Evolutionary conservation across 495 filamentous ascomycete genomes (phyloP).

Genomic region (Penicillium macrosclerotiorum): DNA sequence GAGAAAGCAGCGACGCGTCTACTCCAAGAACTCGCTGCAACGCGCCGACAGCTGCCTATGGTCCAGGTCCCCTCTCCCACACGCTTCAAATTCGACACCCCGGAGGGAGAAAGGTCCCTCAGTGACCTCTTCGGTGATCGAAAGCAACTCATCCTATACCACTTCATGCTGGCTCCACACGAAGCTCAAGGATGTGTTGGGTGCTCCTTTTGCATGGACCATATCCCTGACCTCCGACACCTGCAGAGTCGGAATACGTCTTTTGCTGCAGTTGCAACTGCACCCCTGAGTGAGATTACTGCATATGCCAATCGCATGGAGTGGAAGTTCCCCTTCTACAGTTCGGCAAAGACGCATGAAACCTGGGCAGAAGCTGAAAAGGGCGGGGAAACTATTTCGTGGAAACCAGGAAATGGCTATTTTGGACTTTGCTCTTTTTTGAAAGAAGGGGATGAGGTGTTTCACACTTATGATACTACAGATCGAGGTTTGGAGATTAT

Average conservation of each 20-base stretch:
- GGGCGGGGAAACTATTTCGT: constrained; percentile 20
- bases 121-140: constrained; percentile 37
- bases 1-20: constrained; percentile 37
- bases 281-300: constrained; percentile 32
- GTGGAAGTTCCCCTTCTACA: constrained; percentile 46
- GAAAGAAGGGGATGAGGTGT: constrained; percentile 30
- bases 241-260: constrained; percentile 32
- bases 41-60: constrained; percentile 38
- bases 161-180: constrained; percentile 44
- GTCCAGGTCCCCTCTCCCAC: constrained; percentile 30
- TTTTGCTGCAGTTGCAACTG: constrained; percentile 37
- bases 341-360: constrained; percentile 23
- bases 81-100: constrained; percentile 33
- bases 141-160: constrained; percentile 46
- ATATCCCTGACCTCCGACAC: constrained; percentile 36
- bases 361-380: constrained; percentile 20
- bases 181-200: constrained; percentile 32
- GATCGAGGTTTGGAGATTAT: constrained; percentile 34
- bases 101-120: constrained; percentile 31
- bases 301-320: constrained; percentile 37
- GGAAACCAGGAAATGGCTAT: constrained; percentile 27
- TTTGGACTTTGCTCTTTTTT: constrained; percentile 41
- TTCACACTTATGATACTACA: constrained; percentile 42
- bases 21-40: constrained; percentile 25
- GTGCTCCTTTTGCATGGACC: constrained; percentile 38